phyloP scores from a whole-genome alignment of 2,329 filamentous ascomycete genomes.

The Pseudogymnoascus pannorum region DNA sequence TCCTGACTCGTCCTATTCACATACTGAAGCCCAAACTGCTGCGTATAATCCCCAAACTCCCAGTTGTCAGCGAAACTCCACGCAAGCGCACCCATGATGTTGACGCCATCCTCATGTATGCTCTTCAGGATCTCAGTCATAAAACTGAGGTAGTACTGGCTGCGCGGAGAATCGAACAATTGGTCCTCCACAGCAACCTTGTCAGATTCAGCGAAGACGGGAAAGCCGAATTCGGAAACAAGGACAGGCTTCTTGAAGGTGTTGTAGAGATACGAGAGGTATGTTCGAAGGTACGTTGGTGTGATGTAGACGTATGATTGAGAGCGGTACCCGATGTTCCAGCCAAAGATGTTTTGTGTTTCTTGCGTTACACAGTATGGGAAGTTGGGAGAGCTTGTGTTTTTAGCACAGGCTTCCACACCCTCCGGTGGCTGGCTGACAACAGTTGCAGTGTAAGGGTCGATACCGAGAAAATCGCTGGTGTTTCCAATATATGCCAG shows the following conservation, averaged over 20 bases:
- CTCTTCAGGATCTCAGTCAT: constrained; percentile 38
- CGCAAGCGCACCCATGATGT: constrained; percentile 38
- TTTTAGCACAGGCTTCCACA: constrained; percentile 40
- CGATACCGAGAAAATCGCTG: constrained; percentile 48
- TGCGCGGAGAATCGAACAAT: constrained; percentile 38
- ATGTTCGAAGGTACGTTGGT: constrained; percentile 48
- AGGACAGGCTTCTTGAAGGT: constrained; percentile 43
- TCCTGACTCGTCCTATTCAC: constrained; percentile 39
- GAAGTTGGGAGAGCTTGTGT: constrained; percentile 37
- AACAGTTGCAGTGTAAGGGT: constrained; percentile 50
- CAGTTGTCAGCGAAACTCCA: constrained; percentile 36
- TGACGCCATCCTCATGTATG: constrained; percentile 39
- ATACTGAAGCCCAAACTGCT: constrained; percentile 41
- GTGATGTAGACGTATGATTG: constrained; percentile 51
- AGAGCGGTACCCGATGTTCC: constrained; percentile 51
- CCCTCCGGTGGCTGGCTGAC: constrained; percentile 39
- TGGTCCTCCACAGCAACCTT: constrained; percentile 37
- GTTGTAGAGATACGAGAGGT: constrained; percentile 52
- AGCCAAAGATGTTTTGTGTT: constrained; percentile 40
- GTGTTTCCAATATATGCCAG: constrained; percentile 43
- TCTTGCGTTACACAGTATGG: constrained; percentile 47
- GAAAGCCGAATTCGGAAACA: constrained; percentile 50
- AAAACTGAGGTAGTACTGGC: constrained; percentile 38
- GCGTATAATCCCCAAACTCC: constrained; percentile 27
- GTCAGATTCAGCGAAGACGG: constrained; percentile 40